Base-by-base conservation (phyloP, 441 rosid species). In the Euphorbia celastroides region DNA sequence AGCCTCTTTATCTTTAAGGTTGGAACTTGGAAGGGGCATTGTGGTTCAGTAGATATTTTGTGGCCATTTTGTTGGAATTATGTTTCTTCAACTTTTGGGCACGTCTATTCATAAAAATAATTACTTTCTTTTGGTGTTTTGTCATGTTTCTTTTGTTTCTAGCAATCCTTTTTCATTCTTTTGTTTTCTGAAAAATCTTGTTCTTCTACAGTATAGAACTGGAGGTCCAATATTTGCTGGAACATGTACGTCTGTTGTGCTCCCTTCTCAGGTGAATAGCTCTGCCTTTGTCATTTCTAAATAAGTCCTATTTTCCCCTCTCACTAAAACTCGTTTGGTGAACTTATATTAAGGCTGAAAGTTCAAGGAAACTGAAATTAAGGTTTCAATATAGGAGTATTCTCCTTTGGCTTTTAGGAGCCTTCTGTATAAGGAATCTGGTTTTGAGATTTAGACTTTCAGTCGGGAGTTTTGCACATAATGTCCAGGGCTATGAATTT, bases 181-280 rank as follows among this genome's bases (percentile, higher is more conserved):
- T 46, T n/a, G n/a, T n/a, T 55, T 42, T 26, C 8, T 70, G 28
- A 60, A 44, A 30, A 28, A 42, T 11, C 16, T 20, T n/a, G 44
- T 68, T 69, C 60, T 66, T 58, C 17, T 77, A 61, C 90, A 91
- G 97, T 67, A 60, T 70, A 78, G 70, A 79, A 82, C 90, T 55
- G 94, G 85, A 59, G 98, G 97, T 72, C 99, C 99, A 48, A 62
- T 94, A 67, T 94, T 94, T 83, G 89, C 94, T 66, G 99, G 94
- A 75, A 79, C 94, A 66, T 85, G 92, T 77, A 78, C 72, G 68
- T 81, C 96, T 57, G 60, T 26, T 57, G 81, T 80, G 54, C 87
- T 91, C 76, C 89, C 90, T 64, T 84, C 81, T 79, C 96, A 93
- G 92, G 99, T 93, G 78, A 70, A 60, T 55, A 61, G 52, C n/a